A percentile compares a stretch with the other conserved stretches of the same genome.
Evolutionary conservation across 2,329 filamentous ascomycete species (phyloP).

Genomic region (Claviceps africana): DNA sequence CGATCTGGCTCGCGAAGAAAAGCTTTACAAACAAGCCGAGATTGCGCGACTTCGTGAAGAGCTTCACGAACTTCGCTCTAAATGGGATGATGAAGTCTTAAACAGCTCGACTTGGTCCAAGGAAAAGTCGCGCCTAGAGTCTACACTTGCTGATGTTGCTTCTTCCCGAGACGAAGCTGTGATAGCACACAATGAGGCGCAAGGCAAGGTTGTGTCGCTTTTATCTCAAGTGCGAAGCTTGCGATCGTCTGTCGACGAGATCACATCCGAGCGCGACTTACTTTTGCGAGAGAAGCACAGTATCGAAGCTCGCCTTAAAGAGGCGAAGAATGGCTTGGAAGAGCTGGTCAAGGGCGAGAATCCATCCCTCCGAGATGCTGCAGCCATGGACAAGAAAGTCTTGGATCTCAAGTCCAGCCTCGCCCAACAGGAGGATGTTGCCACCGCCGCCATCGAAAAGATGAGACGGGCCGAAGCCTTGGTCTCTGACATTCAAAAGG

Average conservation of each 20-base stretch:
- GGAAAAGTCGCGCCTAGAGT: slow-evolving; percentile 84
- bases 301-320: slow-evolving; percentile 69
- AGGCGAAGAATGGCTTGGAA: slow-evolving; percentile 78
- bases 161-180: slow-evolving; percentile 90
- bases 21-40: slow-evolving; percentile 72
- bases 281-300: slow-evolving; percentile 81
- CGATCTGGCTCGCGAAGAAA: slow-evolving; percentile 83
- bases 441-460: slow-evolving; percentile 83
- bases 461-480: slow-evolving; percentile 90
- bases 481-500: slow-evolving; percentile 79
- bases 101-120: slow-evolving; percentile 98
- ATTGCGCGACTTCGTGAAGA: slow-evolving; percentile 86
- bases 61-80: slow-evolving; percentile 82
- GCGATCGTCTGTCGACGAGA: slow-evolving; percentile 72
- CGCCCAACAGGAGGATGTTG: slow-evolving; percentile 87
- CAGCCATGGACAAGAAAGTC: slow-evolving; percentile 75
- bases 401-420: slow-evolving; percentile 78
- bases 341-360: slow-evolving; percentile 76
- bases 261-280: slow-evolving; percentile 70
- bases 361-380: slow-evolving; percentile 78
- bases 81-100: slow-evolving; percentile 96
- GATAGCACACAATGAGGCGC: slow-evolving; percentile 85
- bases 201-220: slow-evolving; percentile 80
- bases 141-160: slow-evolving; percentile 75
- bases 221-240: slow-evolving; percentile 79